Evolutionary conservation across 345 rosid genomes (phyloP).

Genomic region (Diplotaxis tenuifolia): DNA sequence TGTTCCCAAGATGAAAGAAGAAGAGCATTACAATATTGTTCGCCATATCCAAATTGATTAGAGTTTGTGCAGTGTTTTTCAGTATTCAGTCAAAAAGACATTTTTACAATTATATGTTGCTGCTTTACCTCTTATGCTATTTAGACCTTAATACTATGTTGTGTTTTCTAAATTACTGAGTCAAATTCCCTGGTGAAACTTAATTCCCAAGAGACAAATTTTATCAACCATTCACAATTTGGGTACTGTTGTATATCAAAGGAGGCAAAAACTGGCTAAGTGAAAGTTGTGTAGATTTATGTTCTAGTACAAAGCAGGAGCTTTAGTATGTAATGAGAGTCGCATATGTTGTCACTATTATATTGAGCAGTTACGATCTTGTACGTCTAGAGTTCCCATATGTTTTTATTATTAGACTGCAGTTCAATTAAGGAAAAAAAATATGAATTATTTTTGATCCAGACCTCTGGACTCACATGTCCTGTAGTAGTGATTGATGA

Average conservation of each 20-base stretch:
- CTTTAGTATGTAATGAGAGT: neutral
- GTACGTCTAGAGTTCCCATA: neutral
- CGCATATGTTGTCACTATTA: neutral
- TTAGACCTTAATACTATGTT: too few relatives aligned
- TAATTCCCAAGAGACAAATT: too few relatives aligned
- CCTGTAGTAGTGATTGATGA: too few relatives aligned
- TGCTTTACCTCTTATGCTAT: too few relatives aligned
- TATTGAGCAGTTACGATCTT: too few relatives aligned
- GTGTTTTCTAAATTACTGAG: too few relatives aligned
- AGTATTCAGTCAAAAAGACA: neutral
- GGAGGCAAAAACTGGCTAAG: neutral
- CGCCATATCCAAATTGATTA: conserved; percentile 42
- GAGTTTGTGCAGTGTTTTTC: neutral
- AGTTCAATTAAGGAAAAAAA: too few relatives aligned
- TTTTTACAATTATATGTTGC: too few relatives aligned
- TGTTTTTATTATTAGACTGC: neutral
- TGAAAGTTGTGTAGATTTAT: neutral
- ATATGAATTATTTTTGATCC: too few relatives aligned
- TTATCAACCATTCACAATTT: neutral
- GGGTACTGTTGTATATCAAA: neutral
- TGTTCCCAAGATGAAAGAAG: conserved; percentile 64
- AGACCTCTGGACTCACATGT: too few relatives aligned
- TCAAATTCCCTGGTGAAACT: too few relatives aligned
- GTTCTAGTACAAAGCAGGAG: neutral
- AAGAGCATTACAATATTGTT: conserved; percentile 49